These are phyloP conservation scores for Arachis hypogaea DNA, from an alignment of 306 rosid genomes.

Conservation along the genomic window DNA sequence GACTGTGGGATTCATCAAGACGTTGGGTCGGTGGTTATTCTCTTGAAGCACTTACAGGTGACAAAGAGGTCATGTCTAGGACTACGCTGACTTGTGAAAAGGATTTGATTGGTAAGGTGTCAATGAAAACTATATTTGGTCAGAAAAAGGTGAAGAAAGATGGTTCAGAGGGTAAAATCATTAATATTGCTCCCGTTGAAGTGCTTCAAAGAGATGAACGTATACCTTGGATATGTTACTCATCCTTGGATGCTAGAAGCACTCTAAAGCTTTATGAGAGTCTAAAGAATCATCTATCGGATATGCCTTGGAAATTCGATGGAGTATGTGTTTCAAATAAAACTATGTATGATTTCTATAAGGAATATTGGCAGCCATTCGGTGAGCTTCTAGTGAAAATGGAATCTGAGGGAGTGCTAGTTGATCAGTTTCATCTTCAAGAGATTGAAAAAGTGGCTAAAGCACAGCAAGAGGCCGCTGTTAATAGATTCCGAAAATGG, in stretches of 20 bases:
- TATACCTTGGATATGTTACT: constrained; percentile 57
- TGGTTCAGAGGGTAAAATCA: constrained; percentile 56
- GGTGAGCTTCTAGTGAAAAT: constrained; percentile 86
- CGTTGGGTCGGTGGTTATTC: constrained; percentile 88
- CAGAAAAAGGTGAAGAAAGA: constrained; percentile 46
- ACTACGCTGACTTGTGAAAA: constrained; percentile 44
- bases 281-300: constrained; percentile 50
- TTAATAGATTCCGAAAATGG: constrained; percentile 85
- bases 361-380: constrained; percentile 80
- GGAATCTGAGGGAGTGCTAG: constrained; percentile 97
- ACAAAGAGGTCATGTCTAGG: constrained; percentile 70
- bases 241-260: constrained; percentile 55
- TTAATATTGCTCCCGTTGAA: constrained; percentile 79
- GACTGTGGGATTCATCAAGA: constrained; percentile 98
- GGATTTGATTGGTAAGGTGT: constrained; percentile 56
- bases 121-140: constrained; percentile 53
- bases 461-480: constrained; percentile 79
- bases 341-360: constrained; percentile 80
- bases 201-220: constrained; percentile 84
- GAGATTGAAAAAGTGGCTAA: constrained; percentile 86
- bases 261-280: constrained; percentile 58
- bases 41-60: constrained; percentile 88
- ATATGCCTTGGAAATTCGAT: constrained; percentile 48
- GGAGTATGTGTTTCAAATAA: constrained; percentile 40
- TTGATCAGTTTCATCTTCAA: constrained; percentile 81